Percentiles rank a stretch among this genome's conserved stretches.
These are phyloP conservation scores for Seiridium cupressi DNA, from an alignment of 2,329 filamentous ascomycete species.

Conservation along the genomic window DNA sequence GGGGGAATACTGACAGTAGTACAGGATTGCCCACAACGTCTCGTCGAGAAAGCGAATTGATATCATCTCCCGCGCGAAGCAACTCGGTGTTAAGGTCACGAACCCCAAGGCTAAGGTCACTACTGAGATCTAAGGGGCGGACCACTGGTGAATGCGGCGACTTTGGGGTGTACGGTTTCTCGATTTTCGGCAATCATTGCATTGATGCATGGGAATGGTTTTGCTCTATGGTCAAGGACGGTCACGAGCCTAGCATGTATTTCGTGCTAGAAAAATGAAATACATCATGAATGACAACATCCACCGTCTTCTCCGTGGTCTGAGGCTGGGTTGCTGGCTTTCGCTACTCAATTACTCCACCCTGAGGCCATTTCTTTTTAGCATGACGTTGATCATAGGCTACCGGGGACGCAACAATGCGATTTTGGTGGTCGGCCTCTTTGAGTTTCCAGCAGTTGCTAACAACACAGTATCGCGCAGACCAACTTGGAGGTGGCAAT, in stretches of 20 bases:
- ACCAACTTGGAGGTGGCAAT: no score
- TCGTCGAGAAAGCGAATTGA: conserved; percentile 98
- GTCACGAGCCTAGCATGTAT: conserved; percentile 31
- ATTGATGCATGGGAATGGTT: conserved; percentile 31
- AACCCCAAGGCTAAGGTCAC: conserved; percentile 99
- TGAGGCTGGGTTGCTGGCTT: background rate
- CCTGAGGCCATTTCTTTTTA: no score
- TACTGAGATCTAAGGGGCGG: conserved; percentile 71
- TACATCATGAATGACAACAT: conserved; percentile 29
- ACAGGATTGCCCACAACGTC: conserved; percentile 94
- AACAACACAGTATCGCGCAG: no score
- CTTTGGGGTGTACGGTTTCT: conserved; percentile 30
- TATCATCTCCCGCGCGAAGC: conserved; percentile 95
- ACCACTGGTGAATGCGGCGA: conserved; percentile 19
- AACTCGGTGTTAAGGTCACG: conserved; percentile 98
- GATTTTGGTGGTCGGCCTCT: no score
- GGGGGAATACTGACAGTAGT: conserved; percentile 33
- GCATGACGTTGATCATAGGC: no score
- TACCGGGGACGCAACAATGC: no score
- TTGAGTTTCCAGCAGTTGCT: no score
- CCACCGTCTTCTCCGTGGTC: conserved; percentile 10
- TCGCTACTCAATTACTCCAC: background rate
- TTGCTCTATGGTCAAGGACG: conserved; percentile 32
- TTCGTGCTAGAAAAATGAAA: conserved; percentile 31
- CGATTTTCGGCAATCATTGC: conserved; percentile 30